These are phyloP conservation scores for Aspergillus thermomutatus DNA, from an alignment of 2,329 filamentous ascomycete genomes.

Conservation along the genomic window DNA sequence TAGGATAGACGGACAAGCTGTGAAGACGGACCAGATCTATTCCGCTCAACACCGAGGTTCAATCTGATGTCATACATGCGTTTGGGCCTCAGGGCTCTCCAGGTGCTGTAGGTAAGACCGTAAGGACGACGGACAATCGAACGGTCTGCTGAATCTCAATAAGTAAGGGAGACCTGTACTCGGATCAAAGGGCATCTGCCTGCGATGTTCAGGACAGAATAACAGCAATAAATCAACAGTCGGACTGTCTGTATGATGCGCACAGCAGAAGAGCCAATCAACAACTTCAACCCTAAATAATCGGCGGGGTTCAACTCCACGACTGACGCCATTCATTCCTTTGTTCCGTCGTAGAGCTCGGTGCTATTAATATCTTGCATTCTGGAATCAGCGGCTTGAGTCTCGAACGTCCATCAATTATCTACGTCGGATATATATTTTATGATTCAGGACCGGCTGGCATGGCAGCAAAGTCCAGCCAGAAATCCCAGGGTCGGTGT, in stretches of 20 bases:
- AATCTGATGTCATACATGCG: neutral
- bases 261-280: conserved; percentile 13
- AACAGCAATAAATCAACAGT: neutral
- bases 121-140: neutral
- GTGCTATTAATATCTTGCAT: conserved; percentile 17
- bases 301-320: conserved; percentile 16
- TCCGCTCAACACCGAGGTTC: neutral
- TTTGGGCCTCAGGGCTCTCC: neutral
- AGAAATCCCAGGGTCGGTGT: conserved; percentile 18
- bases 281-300: neutral
- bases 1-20: neutral
- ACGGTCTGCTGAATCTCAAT: neutral
- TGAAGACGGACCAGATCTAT: neutral
- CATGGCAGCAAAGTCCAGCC: conserved; percentile 10
- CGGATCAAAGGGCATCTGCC: neutral
- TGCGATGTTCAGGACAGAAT: too few relatives aligned
- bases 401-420: conserved; percentile 3
- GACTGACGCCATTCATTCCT: conserved; percentile 21
- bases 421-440: neutral
- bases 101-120: neutral
- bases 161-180: neutral
- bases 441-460: neutral
- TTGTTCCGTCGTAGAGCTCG: conserved; percentile 2
- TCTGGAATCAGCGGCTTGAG: conserved; percentile 1
- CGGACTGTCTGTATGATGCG: neutral